Percentiles rank a stretch among this genome's conserved stretches.
Conservation (phyloP, 495 filamentous ascomycete species). For the Tuber brumale region DNA sequence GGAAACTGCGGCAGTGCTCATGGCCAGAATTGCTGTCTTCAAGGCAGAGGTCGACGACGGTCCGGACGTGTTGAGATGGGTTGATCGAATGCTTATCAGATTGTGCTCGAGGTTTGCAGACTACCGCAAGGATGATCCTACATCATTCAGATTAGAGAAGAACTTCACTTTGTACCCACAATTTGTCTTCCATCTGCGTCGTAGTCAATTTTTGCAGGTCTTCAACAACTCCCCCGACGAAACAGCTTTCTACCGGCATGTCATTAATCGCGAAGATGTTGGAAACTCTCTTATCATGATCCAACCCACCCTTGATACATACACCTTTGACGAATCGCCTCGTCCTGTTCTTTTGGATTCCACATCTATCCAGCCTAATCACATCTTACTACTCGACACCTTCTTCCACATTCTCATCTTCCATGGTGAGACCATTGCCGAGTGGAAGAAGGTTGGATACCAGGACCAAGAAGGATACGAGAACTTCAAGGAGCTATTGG, state of each 20-base stretch:
- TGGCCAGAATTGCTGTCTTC: conserved; percentile 97
- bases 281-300: conserved; percentile 98
- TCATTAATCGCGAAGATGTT: conserved; percentile 95
- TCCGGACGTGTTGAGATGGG: conserved; percentile 97
- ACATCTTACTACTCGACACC: conserved; percentile 91
- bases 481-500: conserved; percentile 81
- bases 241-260: conserved; percentile 96
- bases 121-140: conserved; percentile 96
- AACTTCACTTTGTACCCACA: conserved; percentile 99
- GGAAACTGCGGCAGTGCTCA: conserved; percentile 93
- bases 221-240: conserved; percentile 99
- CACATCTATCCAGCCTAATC: conserved; percentile 87
- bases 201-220: conserved; percentile 96
- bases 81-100: conserved; percentile 96
- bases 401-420: conserved; percentile 99
- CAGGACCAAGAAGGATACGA: conserved; percentile 98
- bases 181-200: conserved; percentile 98
- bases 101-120: conserved; percentile 96
- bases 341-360: conserved; percentile 92
- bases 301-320: conserved; percentile 94
- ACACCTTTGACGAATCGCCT: conserved; percentile 88
- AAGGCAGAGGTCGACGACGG: conserved; percentile 99
- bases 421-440: conserved; percentile 94
- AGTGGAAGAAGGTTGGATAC: conserved; percentile 97
- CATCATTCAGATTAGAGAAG: conserved; percentile 96